Conservation (phyloP, 2,329 filamentous ascomycete species). For the Samsoniella hepiali region DNA sequence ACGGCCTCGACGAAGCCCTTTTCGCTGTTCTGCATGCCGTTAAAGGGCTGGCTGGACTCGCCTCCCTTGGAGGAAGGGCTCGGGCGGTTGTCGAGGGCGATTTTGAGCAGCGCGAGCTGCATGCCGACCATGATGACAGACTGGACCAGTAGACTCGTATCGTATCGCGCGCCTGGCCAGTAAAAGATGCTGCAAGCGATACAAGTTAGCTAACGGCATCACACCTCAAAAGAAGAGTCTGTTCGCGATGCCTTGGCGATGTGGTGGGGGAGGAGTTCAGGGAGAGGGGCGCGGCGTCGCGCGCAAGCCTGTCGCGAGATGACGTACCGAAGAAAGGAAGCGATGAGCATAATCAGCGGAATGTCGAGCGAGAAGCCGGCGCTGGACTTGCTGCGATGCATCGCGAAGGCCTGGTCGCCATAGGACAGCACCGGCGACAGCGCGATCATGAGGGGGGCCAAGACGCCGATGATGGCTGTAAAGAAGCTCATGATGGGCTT, state of each 20-base stretch:
- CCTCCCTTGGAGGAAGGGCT: constrained; percentile 57
- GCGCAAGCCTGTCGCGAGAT: neutral
- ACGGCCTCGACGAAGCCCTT: constrained; percentile 20
- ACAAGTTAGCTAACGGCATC: constrained; percentile 21
- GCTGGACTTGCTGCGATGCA: constrained; percentile 61
- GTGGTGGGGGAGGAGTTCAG: neutral
- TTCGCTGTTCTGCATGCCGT: constrained; percentile 43
- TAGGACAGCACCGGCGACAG: constrained; percentile 63
- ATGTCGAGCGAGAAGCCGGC: constrained; percentile 69
- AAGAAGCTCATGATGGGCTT: constrained; percentile 37
- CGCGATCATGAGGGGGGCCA: constrained; percentile 62
- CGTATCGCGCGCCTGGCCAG: constrained; percentile 64
- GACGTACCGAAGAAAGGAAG: constrained; percentile 60
- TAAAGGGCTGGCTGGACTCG: constrained; percentile 61
- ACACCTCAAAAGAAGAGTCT: neutral
- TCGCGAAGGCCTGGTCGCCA: constrained; percentile 62
- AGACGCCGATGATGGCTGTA: constrained; percentile 49
- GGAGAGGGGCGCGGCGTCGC: neutral
- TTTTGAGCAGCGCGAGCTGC: constrained; percentile 61
- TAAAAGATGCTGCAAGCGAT: constrained; percentile 57
- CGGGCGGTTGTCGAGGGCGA: constrained; percentile 66
- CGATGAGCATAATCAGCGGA: constrained; percentile 68
- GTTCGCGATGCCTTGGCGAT: neutral
- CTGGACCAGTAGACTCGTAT: constrained; percentile 60
- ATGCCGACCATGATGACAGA: constrained; percentile 64